These are phyloP conservation scores for Pichia paraexigua DNA, from an alignment of 805 yeast genomes.

Conservation along the genomic window DNA sequence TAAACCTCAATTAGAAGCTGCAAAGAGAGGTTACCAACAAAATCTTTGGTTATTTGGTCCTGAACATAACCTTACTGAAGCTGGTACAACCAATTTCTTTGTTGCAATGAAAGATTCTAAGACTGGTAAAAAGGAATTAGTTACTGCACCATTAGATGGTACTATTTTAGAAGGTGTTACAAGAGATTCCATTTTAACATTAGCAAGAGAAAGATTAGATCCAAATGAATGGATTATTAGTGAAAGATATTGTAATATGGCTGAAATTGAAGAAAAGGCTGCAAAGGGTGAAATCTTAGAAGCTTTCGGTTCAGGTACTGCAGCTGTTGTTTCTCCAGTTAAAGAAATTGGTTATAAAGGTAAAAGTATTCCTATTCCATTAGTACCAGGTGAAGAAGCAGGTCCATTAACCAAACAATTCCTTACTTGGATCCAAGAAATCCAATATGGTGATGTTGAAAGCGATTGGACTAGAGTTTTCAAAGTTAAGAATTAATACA, in stretches of 20 bases:
- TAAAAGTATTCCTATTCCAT: constrained; percentile 66
- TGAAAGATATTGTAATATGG: constrained; percentile 79
- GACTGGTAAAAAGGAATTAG: constrained; percentile 83
- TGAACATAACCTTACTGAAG: constrained; percentile 84
- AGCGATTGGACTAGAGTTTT: constrained; percentile 46
- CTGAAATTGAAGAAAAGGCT: constrained; percentile 73
- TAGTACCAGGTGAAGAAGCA: constrained; percentile 67
- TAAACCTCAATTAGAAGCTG: constrained; percentile 85
- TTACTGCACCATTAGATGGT: constrained; percentile 95
- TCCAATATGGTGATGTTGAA: constrained; percentile 82
- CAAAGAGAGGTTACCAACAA: constrained; percentile 87
- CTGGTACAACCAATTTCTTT: constrained; percentile 96
- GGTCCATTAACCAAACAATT: constrained; percentile 74
- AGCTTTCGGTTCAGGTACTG: constrained; percentile 97
- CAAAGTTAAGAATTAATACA: constrained; percentile 3
- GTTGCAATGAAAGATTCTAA: constrained; percentile 69
- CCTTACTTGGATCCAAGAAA: constrained; percentile 77
- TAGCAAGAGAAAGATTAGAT: constrained; percentile 70
- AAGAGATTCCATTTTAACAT: constrained; percentile 74
- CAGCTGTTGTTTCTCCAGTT: constrained; percentile 94
- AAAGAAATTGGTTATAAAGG: constrained; percentile 78
- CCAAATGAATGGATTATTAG: constrained; percentile 70
- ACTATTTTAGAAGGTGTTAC: constrained; percentile 96
- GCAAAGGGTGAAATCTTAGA: constrained; percentile 78
- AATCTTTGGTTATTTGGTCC: constrained; percentile 95